These are phyloP conservation scores for Russula brevipes DNA, from an alignment of 768 basidiomycete species.

Conservation along the genomic window DNA sequence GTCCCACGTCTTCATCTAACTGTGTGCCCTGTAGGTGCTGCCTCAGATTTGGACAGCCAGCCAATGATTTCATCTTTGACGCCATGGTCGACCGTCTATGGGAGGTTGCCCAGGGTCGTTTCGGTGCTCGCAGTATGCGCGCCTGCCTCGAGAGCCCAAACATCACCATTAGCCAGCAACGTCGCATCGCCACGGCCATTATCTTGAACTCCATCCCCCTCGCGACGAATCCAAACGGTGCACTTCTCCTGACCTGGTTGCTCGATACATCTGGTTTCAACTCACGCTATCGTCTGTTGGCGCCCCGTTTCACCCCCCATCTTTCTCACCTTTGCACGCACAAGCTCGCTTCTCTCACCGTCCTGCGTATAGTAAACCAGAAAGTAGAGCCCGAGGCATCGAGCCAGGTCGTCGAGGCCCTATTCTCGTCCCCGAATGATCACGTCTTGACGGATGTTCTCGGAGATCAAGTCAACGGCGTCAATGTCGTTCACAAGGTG, in stretches of 20 bases:
- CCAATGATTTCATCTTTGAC: constrained; percentile 95
- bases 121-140: constrained; percentile 96
- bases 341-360: constrained; percentile 92
- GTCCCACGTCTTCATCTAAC: constrained; percentile 3
- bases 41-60: constrained; percentile 83
- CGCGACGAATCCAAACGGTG: constrained; percentile 96
- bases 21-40: constrained; percentile 56
- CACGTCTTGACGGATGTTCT: constrained; percentile 91
- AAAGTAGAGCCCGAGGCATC: constrained; percentile 89
- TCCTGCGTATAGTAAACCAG: constrained; percentile 94
- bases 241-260: constrained; percentile 92
- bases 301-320: constrained; percentile 94
- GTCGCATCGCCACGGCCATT: constrained; percentile 89
- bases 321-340: constrained; percentile 96
- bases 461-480: constrained; percentile 94
- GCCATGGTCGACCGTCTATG: constrained; percentile 97
- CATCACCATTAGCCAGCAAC: constrained; percentile 84
- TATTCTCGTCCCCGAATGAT: constrained; percentile 87
- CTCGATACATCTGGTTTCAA: constrained; percentile 93
- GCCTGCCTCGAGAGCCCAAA: constrained; percentile 91
- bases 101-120: constrained; percentile 97
- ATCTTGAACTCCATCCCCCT: constrained; percentile 97
- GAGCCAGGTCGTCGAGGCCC: constrained; percentile 75
- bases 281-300: constrained; percentile 89
- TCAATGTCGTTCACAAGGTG: constrained; percentile 89